Evolutionary conservation across 1,139 yeast species (phyloP).

Genomic region (Saccharomyces hybrid): DNA sequence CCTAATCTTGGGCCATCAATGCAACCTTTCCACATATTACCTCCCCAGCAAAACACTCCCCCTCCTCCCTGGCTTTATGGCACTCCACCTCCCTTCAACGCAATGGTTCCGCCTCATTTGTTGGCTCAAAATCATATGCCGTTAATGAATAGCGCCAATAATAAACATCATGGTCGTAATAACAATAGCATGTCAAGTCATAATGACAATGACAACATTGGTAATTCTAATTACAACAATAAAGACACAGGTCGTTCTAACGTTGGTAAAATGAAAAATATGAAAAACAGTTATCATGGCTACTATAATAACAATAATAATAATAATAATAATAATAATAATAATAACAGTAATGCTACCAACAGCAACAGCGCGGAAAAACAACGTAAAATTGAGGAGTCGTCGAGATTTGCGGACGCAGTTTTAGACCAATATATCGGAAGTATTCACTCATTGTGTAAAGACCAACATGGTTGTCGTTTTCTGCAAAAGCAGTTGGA

Average conservation of each 20-base stretch:
- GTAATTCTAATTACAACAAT: constrained; percentile 10
- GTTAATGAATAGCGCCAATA: neutral
- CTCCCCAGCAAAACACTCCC: constrained; percentile 21
- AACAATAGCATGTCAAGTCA: constrained; percentile 16
- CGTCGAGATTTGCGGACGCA: constrained; percentile 43
- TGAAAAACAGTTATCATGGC: constrained; percentile 5
- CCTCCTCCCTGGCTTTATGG: constrained; percentile 32
- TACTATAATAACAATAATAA: constrained; percentile 8
- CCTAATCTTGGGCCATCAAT: constrained; percentile 5
- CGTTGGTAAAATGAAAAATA: constrained; percentile 8
- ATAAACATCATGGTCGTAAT: constrained; percentile 12
- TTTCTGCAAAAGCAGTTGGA: constrained; percentile 82
- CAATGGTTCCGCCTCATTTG: constrained; percentile 22
- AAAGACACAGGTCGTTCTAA: constrained; percentile 6
- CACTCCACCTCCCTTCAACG: constrained; percentile 28
- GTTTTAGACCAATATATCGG: constrained; percentile 63
- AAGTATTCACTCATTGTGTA: constrained; percentile 70
- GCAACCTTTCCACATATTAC: constrained; percentile 15
- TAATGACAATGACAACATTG: constrained; percentile 14
- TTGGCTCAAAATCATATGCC: constrained; percentile 9
- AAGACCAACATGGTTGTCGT: constrained; percentile 95
- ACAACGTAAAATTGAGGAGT: constrained; percentile 26
- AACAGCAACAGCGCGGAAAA: constrained; percentile 14
- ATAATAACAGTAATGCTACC: constrained; percentile 10
- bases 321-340: constrained; percentile 13